Base-by-base conservation (phyloP, 352 stramenopile species). In the Thraustochytrium striatum region DNA sequence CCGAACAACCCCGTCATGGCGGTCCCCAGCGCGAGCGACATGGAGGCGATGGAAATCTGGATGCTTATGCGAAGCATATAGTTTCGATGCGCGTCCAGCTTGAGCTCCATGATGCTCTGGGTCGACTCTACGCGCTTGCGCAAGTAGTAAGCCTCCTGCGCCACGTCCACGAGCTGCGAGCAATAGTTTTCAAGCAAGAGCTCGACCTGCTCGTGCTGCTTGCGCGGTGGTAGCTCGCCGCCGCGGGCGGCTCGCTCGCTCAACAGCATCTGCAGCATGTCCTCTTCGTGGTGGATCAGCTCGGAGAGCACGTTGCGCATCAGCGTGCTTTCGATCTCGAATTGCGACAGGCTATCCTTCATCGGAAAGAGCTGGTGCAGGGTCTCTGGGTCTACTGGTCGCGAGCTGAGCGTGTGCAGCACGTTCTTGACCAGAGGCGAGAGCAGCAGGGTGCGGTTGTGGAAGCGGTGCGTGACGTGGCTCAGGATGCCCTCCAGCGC, bases 71-170 rank as follows among this genome's bases (percentile, higher is more conserved):
- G 39, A 0, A 75, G 65, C 65, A 75, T 75, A 32, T 75, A 30
- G 39, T 75, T 75, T 7, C 65, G 65, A 25, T 75, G 50, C 3
- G 65, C 61, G 52, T 75, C 65, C n/a, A 75, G 52, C 36, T 41
- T 41, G 21, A 75, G 36, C 35, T 75, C 65, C 7, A 75, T 75
- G 35, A 75, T 75, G 47, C 65, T 75, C 36, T 75, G 65, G 5
- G 65, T 75, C 16, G 65, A 75, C 50, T 75, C 65, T 5, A 75
- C 65, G 19, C 65, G 65, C 30, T 75, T 75, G n/a, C 65, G 65
- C 16, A 75, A 43, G 36, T 75, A 75, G 41, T 75, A 75, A 3
- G 65, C 44, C 36, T 75, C 65, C 30, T 75, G 65, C 32, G 65
- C 43, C 2, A 75, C 61, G 52, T 75, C 65, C 8, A 75, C 52